Conservation (phyloP, 176 grass and related monocot species). For the Lolium perenne region DNA sequence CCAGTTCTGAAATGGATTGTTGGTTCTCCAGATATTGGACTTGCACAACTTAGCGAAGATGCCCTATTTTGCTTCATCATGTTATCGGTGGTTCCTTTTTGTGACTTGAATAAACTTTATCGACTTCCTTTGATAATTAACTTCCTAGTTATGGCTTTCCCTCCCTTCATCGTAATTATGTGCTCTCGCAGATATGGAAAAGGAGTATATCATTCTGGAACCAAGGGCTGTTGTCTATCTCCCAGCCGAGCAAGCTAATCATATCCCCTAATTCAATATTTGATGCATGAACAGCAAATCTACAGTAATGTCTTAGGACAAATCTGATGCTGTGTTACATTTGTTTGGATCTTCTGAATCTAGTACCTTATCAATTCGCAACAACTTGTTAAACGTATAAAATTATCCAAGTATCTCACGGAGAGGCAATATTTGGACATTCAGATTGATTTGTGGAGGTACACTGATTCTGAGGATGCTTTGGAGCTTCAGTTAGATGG, state of each 20-base stretch:
- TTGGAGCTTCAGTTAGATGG: background rate
- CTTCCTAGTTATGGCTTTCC: background rate
- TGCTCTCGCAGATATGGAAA: slow-evolving; percentile 14
- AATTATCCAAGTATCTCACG: background rate
- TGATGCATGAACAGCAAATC: too few relatives aligned
- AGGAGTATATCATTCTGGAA: background rate
- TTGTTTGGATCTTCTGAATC: background rate
- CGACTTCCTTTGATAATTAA: background rate
- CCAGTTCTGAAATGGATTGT: background rate
- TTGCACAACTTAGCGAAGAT: background rate
- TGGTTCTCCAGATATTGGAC: slow-evolving; percentile 29
- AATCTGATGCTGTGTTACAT: background rate
- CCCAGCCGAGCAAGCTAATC: slow-evolving; percentile 6
- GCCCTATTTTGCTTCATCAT: background rate
- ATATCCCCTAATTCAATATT: background rate
- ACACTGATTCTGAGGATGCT: background rate
- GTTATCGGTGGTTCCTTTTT: background rate
- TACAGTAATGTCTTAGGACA: background rate
- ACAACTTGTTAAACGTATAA: background rate
- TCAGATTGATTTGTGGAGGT: background rate
- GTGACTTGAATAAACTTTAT: background rate
- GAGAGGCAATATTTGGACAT: too few relatives aligned
- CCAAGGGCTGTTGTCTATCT: background rate
- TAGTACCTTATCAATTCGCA: background rate
- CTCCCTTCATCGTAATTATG: background rate